Evolutionary conservation across 805 yeast genomes (phyloP).

Genomic region (Metschnikowia reukaufii): DNA sequence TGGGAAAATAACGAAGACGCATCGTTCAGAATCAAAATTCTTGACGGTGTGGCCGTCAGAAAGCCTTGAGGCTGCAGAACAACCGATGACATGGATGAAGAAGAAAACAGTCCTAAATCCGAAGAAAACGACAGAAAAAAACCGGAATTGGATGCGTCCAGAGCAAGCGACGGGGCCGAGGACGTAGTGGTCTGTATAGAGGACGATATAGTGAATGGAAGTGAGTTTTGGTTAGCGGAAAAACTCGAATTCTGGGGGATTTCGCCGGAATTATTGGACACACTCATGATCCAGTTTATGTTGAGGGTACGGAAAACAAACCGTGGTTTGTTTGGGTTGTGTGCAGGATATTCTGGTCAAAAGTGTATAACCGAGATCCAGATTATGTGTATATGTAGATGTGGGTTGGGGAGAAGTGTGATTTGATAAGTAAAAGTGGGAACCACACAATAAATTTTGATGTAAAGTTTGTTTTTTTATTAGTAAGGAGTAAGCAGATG

Average conservation of each 20-base stretch:
- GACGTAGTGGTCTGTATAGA: neutral
- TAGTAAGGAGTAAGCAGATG: too few relatives aligned
- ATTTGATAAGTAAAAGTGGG: too few relatives aligned
- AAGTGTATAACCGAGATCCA: neutral
- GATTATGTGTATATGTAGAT: too few relatives aligned
- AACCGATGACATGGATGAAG: neutral
- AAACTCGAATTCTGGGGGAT: neutral
- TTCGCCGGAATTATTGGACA: neutral
- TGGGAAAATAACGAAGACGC: slow-evolving; percentile 8
- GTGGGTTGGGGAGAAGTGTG: too few relatives aligned
- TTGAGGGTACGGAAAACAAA: neutral
- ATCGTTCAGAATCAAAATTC: neutral
- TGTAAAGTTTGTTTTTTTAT: too few relatives aligned
- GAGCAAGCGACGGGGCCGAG: neutral
- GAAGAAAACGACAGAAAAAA: neutral
- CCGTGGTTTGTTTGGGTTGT: neutral
- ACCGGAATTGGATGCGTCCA: neutral
- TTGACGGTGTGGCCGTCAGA: slow-evolving; percentile 18
- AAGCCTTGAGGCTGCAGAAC: slow-evolving; percentile 23
- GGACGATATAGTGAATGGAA: neutral
- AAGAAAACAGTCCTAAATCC: neutral
- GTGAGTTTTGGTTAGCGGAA: neutral
- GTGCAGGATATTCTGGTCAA: neutral
- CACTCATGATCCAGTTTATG: neutral
- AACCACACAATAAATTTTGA: too few relatives aligned